Percentiles rank a stretch among this genome's conserved stretches.
phyloP scores from a whole-genome alignment of 768 basidiomycete genomes.

The Kondoa subrosea region DNA sequence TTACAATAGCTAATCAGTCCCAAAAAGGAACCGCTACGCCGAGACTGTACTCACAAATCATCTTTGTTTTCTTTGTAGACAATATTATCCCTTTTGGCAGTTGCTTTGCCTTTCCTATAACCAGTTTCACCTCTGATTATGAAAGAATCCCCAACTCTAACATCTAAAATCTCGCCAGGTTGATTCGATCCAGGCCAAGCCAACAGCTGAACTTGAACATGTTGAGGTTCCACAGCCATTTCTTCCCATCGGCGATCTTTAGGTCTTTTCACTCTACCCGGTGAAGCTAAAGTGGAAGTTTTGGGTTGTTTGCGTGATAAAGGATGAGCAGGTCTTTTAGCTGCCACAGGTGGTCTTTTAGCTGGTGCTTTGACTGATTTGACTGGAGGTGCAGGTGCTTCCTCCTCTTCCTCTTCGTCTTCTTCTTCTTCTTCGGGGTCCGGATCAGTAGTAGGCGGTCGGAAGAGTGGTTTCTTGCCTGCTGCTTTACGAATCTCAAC shows the following conservation, averaged over 20 bases:
- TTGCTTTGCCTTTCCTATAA: not conserved
- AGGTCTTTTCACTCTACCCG: too few species aligned
- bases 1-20: too few species aligned
- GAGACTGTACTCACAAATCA: too few species aligned
- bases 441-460: too few species aligned
- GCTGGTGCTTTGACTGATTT: not conserved
- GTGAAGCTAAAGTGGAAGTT: too few species aligned
- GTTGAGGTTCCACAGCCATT: not conserved
- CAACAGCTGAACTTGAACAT: not conserved
- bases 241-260: not conserved
- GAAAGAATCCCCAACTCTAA: not conserved
- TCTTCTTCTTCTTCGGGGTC: not conserved
- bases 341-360: too few species aligned
- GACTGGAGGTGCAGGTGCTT: not conserved
- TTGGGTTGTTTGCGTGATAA: too few species aligned
- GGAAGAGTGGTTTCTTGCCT: too few species aligned
- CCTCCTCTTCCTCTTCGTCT: not conserved
- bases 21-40: too few species aligned
- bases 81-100: not conserved
- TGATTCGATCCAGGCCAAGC: not conserved
- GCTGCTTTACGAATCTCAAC: too few species aligned
- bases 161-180: conserved; percentile 2
- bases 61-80: not conserved
- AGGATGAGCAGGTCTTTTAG: too few species aligned
- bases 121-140: not conserved